Evolutionary conservation across 176 grass and related monocot genomes (phyloP).

Genomic region (Cymbopogon citratus): DNA sequence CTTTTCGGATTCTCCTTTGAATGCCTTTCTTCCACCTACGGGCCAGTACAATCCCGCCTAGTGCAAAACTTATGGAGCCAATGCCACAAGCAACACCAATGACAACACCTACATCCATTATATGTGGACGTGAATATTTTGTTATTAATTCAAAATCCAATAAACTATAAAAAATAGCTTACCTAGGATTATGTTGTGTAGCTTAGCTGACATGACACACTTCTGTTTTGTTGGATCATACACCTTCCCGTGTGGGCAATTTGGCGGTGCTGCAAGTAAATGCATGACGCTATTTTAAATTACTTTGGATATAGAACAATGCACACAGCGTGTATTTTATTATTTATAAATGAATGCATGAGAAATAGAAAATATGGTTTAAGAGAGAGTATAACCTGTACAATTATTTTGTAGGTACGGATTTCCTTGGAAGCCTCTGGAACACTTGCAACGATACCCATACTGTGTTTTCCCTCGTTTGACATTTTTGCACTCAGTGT

Average conservation of each 20-base stretch:
- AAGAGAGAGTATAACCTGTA: slow-evolving; percentile 1
- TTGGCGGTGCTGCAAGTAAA: not conserved
- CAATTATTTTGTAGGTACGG: slow-evolving; percentile 36
- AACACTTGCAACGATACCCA: slow-evolving; percentile 38
- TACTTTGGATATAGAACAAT: not conserved
- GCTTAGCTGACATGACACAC: not conserved
- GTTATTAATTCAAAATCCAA: too few relatives aligned
- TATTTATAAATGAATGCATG: not conserved
- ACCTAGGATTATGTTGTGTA: not conserved
- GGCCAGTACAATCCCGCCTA: rapidly evolving
- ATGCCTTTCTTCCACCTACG: not conserved
- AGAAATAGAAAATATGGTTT: too few relatives aligned
- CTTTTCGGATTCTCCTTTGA: not conserved
- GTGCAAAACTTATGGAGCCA: not conserved
- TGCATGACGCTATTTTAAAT: not conserved
- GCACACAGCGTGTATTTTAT: not conserved
- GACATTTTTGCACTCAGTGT: not conserved
- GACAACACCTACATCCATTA: not conserved
- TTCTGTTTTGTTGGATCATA: not conserved
- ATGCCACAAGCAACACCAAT: slow-evolving; percentile 13
- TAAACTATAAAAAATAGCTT: not conserved
- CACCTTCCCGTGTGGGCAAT: not conserved
- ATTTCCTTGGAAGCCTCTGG: slow-evolving; percentile 21
- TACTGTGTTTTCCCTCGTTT: rapidly evolving
- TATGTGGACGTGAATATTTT: not conserved